Conservation (phyloP, 1,284 basidiomycete species). For the Puccinia coronata region DNA sequence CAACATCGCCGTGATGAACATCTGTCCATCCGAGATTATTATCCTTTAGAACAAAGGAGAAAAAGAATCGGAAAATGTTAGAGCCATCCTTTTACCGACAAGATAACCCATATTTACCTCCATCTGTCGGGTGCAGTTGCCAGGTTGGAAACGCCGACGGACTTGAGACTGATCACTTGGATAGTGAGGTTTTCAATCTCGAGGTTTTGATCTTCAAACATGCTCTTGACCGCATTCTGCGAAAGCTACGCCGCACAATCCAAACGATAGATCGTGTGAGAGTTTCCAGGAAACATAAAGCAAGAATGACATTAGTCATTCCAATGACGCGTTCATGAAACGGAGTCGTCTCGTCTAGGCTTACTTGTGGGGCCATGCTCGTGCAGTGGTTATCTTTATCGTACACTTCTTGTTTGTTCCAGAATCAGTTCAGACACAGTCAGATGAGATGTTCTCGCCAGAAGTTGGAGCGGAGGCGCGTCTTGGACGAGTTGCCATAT, state of each 20-base stretch:
- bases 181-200: conserved; percentile 64
- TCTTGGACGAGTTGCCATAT: too few relatives aligned
- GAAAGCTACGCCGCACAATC: too few relatives aligned
- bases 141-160: conserved; percentile 62
- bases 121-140: conserved; percentile 34
- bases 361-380: conserved; percentile 1
- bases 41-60: conserved; percentile 58
- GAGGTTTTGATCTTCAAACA: conserved; percentile 31
- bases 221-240: conserved; percentile 19
- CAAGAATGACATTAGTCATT: background rate
- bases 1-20: conserved; percentile 90
- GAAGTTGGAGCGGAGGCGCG: too few relatives aligned
- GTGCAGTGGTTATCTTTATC: background rate
- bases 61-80: conserved; percentile 4
- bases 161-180: conserved; percentile 80
- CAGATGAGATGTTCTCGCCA: too few relatives aligned
- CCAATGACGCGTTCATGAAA: background rate
- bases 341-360: background rate
- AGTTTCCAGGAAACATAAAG: too few relatives aligned
- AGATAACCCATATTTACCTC: conserved; percentile 9
- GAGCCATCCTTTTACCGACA: background rate
- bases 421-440: too few relatives aligned
- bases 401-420: too few relatives aligned
- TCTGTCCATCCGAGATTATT: conserved; percentile 69
- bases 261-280: too few relatives aligned